Conservation (phyloP, 305 asterid genomes). For the Fraxinus sp. region DNA sequence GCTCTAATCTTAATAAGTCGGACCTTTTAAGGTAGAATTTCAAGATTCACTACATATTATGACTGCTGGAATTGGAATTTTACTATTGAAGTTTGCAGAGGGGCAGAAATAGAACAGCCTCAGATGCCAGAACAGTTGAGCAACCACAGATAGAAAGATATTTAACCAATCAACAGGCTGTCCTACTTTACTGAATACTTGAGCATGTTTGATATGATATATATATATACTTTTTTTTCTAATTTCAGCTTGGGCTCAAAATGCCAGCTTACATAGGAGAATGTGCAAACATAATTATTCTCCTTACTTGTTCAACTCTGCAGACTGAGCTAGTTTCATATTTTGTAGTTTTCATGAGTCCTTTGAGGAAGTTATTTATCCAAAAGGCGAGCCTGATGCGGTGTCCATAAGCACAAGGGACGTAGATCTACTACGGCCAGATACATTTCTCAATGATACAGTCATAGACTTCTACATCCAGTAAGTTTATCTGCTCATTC, state of each 20-base stretch:
- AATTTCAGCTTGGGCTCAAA: not conserved
- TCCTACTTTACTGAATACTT: not conserved
- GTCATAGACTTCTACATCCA: slow-evolving; percentile 85
- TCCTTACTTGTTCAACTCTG: slow-evolving; percentile 16
- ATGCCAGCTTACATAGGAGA: not conserved
- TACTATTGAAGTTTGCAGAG: not conserved
- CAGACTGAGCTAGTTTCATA: slow-evolving; percentile 26
- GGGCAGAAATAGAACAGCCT: not conserved
- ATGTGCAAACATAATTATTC: not conserved
- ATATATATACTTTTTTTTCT: too few relatives aligned
- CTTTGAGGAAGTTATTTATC: slow-evolving; percentile 82
- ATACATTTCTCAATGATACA: slow-evolving; percentile 90
- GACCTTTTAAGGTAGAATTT: too few relatives aligned
- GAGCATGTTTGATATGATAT: not conserved
- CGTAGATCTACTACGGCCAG: slow-evolving; percentile 79
- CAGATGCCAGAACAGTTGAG: not conserved
- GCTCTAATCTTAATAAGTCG: not conserved
- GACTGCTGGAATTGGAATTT: not conserved
- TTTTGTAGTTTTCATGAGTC: slow-evolving; percentile 65
- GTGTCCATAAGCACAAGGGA: slow-evolving; percentile 88
- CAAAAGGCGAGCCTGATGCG: slow-evolving; percentile 91
- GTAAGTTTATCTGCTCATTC: slow-evolving; percentile 51
- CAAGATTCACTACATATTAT: not conserved
- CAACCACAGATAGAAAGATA: not conserved
- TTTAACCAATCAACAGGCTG: not conserved